Evolutionary conservation across 257 asterid species (phyloP).

Genomic region (Plantago major): DNA sequence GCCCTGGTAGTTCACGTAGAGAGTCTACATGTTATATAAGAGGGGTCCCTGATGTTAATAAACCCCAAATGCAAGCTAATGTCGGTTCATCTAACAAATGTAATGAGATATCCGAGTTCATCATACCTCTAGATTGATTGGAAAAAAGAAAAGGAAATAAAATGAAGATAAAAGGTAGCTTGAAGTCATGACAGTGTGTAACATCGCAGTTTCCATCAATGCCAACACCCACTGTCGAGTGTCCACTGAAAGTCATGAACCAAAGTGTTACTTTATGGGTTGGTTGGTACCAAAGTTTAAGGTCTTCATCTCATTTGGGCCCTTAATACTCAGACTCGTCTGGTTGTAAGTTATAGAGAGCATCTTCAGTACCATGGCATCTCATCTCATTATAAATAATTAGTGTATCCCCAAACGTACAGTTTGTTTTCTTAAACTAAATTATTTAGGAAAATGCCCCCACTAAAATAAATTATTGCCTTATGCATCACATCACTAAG

Average conservation of each 20-base stretch:
- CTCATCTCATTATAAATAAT: background rate
- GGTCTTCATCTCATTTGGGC: slow-evolving; percentile 14
- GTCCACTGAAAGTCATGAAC: background rate
- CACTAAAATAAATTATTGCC: slow-evolving; percentile 10
- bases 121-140: no score
- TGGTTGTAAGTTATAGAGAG: slow-evolving; percentile 15
- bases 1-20: no score
- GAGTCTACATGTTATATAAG: no score
- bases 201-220: no score
- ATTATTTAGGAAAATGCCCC: slow-evolving; percentile 16
- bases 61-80: no score
- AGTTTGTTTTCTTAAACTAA: background rate
- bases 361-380: slow-evolving; percentile 3
- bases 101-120: no score
- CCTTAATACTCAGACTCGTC: slow-evolving; percentile 13
- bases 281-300: background rate
- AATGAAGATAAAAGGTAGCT: no score
- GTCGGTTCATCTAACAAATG: no score
- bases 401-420: background rate
- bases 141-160: no score
- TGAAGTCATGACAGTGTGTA: no score
- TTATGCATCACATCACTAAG: slow-evolving; percentile 17
- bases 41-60: no score
- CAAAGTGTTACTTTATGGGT: background rate
- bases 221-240: no score